A percentile compares a stretch with the other conserved stretches of the same genome.
phyloP scores from a whole-genome alignment of 345 rosid species.

The Lumnitzera littorea region DNA sequence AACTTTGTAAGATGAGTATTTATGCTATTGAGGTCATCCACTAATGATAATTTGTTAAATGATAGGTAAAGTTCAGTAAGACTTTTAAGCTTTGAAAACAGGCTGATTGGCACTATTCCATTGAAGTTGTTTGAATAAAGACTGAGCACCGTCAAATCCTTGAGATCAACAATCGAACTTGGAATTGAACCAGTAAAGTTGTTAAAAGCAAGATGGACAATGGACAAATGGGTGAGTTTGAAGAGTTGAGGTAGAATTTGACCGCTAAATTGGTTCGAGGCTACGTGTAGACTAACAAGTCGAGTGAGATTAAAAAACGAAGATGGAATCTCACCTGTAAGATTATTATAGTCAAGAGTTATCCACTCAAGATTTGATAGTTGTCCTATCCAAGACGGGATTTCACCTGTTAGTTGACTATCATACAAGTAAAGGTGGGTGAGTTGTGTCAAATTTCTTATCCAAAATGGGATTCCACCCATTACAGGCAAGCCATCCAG shows the following conservation, averaged over 20 bases:
- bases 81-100: neutral
- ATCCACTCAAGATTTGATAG: neutral
- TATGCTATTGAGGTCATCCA: neutral
- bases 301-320: constrained; percentile 1
- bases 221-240: neutral
- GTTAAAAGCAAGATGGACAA: constrained; percentile 6
- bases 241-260: constrained; percentile 9
- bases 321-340: constrained; percentile 6
- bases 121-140: neutral
- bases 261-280: constrained; percentile 9
- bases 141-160: neutral
- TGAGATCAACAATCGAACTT: neutral
- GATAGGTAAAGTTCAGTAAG: neutral
- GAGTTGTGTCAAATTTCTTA: constrained; percentile 5
- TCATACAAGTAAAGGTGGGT: neutral
- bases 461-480: too few species aligned
- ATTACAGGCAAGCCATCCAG: too few species aligned
- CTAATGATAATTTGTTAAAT: constrained; percentile 9
- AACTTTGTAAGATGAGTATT: neutral
- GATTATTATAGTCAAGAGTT: neutral
- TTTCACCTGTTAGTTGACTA: constrained; percentile 7
- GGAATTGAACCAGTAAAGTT: constrained; percentile 4
- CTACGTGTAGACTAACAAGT: neutral
- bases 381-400: neutral
- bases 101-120: neutral